phyloP scores from a whole-genome alignment of 208 protist genomes.

The Jaenimonas drosophilae region DNA sequence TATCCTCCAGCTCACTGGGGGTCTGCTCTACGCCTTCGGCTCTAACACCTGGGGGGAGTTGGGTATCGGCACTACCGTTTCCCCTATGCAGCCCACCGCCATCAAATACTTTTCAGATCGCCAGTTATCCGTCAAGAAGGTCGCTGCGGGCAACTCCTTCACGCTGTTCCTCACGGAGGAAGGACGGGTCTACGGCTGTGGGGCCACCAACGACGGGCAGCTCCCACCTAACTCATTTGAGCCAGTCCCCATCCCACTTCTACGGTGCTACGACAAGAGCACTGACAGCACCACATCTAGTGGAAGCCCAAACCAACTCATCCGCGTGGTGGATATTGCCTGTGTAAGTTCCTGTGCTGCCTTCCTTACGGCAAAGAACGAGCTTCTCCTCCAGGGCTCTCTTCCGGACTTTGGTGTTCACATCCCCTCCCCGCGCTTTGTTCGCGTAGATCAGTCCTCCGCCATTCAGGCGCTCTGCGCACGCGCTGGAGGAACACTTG shows the following conservation, averaged over 20 bases:
- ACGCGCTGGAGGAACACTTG: constrained; percentile 4
- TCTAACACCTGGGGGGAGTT: constrained; percentile 75
- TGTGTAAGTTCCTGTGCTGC: constrained; percentile 35
- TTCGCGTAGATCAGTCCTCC: constrained; percentile 23
- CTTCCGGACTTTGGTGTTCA: constrained; percentile 50
- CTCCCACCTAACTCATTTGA: constrained; percentile 54
- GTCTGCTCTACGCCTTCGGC: constrained; percentile 41
- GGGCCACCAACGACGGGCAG: constrained; percentile 51
- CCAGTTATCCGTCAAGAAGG: constrained; percentile 24
- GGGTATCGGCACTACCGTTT: constrained; percentile 41
- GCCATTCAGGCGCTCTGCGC: constrained; percentile 16
- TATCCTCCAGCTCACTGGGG: constrained; percentile 27
- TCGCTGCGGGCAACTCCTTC: constrained; percentile 50
- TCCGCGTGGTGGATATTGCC: constrained; percentile 53
- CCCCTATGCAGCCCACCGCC: constrained; percentile 38
- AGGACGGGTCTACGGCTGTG: constrained; percentile 58
- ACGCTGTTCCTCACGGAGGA: constrained; percentile 57
- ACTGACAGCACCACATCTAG: not conserved
- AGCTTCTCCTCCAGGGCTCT: constrained; percentile 54
- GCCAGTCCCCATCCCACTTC: constrained; percentile 42
- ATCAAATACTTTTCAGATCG: constrained; percentile 38
- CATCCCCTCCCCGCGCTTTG: constrained; percentile 41
- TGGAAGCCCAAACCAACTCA: constrained; percentile 17
- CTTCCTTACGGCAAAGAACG: constrained; percentile 39
- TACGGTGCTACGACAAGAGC: constrained; percentile 26